Evolutionary conservation across 371 early-diverging fungal species (phyloP), one percentile per base, ranked within the genome.

Genomic region (Umbelopsis sp.): DNA sequence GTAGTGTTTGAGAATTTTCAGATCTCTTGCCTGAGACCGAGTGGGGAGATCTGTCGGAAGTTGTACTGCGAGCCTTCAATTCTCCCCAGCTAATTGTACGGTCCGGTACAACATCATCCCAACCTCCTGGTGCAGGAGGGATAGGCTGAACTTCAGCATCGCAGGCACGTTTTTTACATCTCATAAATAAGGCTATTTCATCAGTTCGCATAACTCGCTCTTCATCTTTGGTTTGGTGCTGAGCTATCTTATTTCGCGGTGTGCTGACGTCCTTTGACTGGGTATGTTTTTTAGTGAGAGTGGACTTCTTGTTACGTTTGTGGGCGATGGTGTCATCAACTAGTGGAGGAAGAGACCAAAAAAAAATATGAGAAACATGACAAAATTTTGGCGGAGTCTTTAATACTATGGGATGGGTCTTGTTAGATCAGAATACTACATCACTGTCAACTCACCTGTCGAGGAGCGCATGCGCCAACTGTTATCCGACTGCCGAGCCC

Each of bases 181-280:
- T 67, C 76, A 75, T 75, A 50, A 72, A 72, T 16, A 75, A 44
- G 6, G 76, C 76, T 22, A 75, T 70, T 29, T 75, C 72, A 66
- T 70, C 70, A 3, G 76, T 71, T 29, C 44, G 57, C 0, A 72
- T 65, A 4, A 69, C 63, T 51, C 44, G 25, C 65, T 66, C n/a
- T 69, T 41, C 29, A 29, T 44, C 45, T 69, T 38, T 24, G 46
- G 50, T 24, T 24, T 22, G 50, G 20, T 53, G 62, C 16, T 70
- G 67, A 3, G 14, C 18, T 16, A 3, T 57, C 35, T 57, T 57
- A 57, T 57, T 57, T 12, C 57, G 57, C 32, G 57, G 2, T 14
- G 4, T 25, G 12, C 14, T 57, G 18, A 18, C 35, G 11, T 57
- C 57, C 29, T 57, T 57, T 29, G 16, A 4, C 35, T 35, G 37